Base-by-base conservation (phyloP, 352 stramenopile species). In the Pythium rhizo-oryzae region DNA sequence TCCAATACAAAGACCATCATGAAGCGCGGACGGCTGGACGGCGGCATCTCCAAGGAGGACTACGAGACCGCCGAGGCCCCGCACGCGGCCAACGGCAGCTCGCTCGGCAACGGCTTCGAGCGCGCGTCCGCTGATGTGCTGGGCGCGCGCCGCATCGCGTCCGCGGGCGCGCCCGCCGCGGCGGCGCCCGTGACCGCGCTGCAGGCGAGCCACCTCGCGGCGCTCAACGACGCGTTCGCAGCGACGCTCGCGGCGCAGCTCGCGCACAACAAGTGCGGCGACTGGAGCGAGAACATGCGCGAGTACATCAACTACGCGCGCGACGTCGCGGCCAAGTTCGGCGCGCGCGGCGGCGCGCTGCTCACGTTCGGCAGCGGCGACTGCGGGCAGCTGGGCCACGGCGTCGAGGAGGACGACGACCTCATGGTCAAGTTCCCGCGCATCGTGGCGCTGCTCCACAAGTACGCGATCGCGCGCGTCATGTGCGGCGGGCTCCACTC, bases 401-500 rank as follows among this genome's bases (percentile, higher is more conserved):
- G 86, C n/a, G 87, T 94, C 9, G 79, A 96, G 1, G 83, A 93
- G 15, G 80, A 93, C 24, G 77, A 83, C 15, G 78, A 94, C 57
- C 77, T 97, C 41, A 92, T 91, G 68, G 81, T 89, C 62, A 81
- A 80, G 61, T 92, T 82, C 59, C 87, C 88, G n/a, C 79, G 82
- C 2, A 69, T 85, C 5, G 68, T 96, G 16, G 41, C 55, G 58
- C 59, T 76, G 8, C 69, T 96, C 4, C 15, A 59, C 4, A 80
- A 80, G 47, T 64, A 82, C 21, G 51, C 68, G 39, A 80, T 97
- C 62, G 69, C 80, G 50, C 84, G 83, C 56, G 85, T 98, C 9
- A 82, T 85, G 15, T 97, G 85, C 60, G 97, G 97, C 24, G 97
- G 96, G 3, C 75, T 99, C 44, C 94, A 99, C 80, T 96, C 87